Conservation (phyloP, 2,329 filamentous ascomycete genomes). For the Cladosporium phlei region DNA sequence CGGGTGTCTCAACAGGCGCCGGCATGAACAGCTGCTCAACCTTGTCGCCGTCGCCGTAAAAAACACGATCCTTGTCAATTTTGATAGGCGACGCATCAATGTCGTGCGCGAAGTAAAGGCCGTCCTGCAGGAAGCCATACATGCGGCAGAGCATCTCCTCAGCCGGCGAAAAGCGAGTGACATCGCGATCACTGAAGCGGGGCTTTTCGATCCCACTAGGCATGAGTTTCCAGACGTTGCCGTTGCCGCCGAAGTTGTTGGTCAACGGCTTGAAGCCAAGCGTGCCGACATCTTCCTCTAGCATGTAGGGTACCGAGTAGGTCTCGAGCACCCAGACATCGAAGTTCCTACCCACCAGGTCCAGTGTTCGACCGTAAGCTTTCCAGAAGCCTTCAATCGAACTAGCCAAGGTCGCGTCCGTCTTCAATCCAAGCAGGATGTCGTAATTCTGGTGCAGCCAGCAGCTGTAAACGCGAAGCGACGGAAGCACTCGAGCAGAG, state of each 20-base stretch:
- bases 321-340: constrained; percentile 49
- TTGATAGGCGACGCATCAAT: constrained; percentile 32
- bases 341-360: constrained; percentile 54
- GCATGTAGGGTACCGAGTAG: constrained; percentile 53
- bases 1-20: constrained; percentile 41
- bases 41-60: constrained; percentile 19
- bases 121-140: constrained; percentile 59
- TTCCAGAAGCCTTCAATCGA: constrained; percentile 61
- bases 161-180: constrained; percentile 53
- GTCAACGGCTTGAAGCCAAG: constrained; percentile 61
- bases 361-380: constrained; percentile 59
- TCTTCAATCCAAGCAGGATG: constrained; percentile 50
- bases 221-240: constrained; percentile 48
- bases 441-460: constrained; percentile 58
- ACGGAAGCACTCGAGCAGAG: constrained; percentile 58
- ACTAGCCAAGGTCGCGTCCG: constrained; percentile 51
- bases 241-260: constrained; percentile 32
- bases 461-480: constrained; percentile 62
- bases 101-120: constrained; percentile 52
- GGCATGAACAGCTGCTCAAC: constrained; percentile 23
- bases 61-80: constrained; percentile 23
- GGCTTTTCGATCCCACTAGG: constrained; percentile 45
- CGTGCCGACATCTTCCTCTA: constrained; percentile 64
- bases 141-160: constrained; percentile 65
- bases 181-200: constrained; percentile 46